Evolutionary conservation across 2,329 filamentous ascomycete genomes (phyloP).

Genomic region (Beauveria brongniartii): DNA sequence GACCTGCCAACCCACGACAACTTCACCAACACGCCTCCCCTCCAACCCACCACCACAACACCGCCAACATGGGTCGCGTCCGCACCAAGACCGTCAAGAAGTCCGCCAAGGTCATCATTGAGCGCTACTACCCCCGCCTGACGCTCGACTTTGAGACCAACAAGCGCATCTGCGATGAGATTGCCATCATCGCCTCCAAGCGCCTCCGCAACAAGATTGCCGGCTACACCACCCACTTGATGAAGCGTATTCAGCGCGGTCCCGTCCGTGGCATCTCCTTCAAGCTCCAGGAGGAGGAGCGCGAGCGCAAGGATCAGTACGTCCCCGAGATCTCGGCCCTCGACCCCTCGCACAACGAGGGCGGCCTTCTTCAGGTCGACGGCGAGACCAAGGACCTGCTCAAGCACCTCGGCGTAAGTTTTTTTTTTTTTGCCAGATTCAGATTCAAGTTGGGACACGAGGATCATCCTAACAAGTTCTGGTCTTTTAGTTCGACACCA

Average conservation of each 20-base stretch:
- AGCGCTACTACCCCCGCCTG: conserved; percentile 95
- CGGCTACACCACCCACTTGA: conserved; percentile 96
- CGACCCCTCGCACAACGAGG: conserved; percentile 96
- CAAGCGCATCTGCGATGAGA: conserved; percentile 99
- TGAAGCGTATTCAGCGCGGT: conserved; percentile 99
- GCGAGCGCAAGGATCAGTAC: conserved; percentile 99
- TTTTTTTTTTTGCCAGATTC: background rate
- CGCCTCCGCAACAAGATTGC: conserved; percentile 99
- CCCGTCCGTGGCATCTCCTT: conserved; percentile 99
- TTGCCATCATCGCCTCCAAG: conserved; percentile 98
- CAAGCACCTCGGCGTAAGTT: conserved; percentile 95
- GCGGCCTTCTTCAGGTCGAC: conserved; percentile 89
- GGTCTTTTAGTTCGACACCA: conserved; percentile 74
- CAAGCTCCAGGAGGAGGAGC: conserved; percentile 99
- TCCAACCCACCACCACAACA: conserved; percentile 32
- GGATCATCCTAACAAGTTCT: conserved; percentile 21
- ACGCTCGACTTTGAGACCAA: conserved; percentile 99
- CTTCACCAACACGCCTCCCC: conserved; percentile 19
- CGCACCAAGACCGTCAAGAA: conserved; percentile 64
- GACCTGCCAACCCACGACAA: conserved; percentile 8
- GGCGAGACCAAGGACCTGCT: conserved; percentile 97
- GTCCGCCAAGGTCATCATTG: conserved; percentile 98
- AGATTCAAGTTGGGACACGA: background rate
- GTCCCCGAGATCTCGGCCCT: conserved; percentile 97
- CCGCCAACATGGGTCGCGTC: conserved; percentile 62